A percentile compares a stretch with the other conserved stretches of the same genome.
Evolutionary conservation across 306 rosid genomes (phyloP).

Genomic region (Quercus alba): DNA sequence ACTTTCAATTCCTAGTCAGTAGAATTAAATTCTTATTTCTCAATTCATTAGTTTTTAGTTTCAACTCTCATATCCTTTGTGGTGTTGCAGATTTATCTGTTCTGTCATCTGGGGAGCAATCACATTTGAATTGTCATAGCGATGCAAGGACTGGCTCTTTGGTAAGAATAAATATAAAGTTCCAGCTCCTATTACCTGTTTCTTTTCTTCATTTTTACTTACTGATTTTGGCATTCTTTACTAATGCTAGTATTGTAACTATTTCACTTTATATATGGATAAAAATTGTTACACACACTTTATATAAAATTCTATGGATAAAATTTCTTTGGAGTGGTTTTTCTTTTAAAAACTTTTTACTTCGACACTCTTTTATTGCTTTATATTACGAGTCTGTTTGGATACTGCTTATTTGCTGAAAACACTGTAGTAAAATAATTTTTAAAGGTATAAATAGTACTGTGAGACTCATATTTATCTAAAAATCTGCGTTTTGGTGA

Average conservation of each 20-base stretch:
- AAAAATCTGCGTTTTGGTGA: fast-evolving
- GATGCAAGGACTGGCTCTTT: conserved; percentile 27
- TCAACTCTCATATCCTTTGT: background rate
- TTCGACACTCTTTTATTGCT: too few relatives aligned
- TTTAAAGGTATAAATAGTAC: too few relatives aligned
- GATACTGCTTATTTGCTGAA: too few relatives aligned
- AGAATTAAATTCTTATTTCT: background rate
- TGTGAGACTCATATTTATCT: fast-evolving
- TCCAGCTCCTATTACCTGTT: background rate
- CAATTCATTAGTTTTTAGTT: background rate
- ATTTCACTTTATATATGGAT: too few relatives aligned
- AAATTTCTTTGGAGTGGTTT: too few relatives aligned
- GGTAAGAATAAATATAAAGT: background rate
- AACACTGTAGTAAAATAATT: too few relatives aligned
- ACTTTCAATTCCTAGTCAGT: background rate
- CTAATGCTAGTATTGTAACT: background rate
- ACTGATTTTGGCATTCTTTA: background rate
- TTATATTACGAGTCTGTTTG: too few relatives aligned
- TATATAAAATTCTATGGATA: too few relatives aligned
- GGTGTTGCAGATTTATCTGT: conserved; percentile 34
- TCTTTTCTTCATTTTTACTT: too few relatives aligned
- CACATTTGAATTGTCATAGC: conserved; percentile 9
- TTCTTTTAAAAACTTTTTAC: too few relatives aligned
- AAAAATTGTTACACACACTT: too few relatives aligned
- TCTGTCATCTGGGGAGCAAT: conserved; percentile 6